phyloP scores from a whole-genome alignment of 2,329 filamentous ascomycete species.

The Shiraia sp. region DNA sequence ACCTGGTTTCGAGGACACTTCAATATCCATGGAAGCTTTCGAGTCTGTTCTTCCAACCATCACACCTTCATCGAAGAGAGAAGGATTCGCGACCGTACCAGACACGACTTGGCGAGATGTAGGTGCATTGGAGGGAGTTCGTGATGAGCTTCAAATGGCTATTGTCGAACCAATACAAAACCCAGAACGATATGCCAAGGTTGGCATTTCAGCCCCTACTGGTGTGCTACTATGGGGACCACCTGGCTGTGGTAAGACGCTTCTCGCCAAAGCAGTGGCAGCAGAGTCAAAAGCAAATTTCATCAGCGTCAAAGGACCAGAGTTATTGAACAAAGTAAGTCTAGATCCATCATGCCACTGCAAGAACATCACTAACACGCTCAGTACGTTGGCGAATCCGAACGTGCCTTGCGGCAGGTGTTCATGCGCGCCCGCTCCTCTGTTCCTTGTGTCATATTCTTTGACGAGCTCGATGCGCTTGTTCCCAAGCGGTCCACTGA shows the following conservation, averaged over 20 bases:
- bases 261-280: conserved; percentile 93
- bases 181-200: conserved; percentile 73
- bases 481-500: conserved; percentile 79
- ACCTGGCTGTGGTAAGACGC: conserved; percentile 93
- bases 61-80: conserved; percentile 80
- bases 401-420: conserved; percentile 88
- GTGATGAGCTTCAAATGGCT: conserved; percentile 78
- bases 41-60: conserved; percentile 73
- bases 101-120: conserved; percentile 93
- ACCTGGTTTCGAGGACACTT: conserved; percentile 57
- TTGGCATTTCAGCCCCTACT: conserved; percentile 79
- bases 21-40: conserved; percentile 71
- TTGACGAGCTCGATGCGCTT: conserved; percentile 94
- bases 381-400: conserved; percentile 87
- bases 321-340: conserved; percentile 81
- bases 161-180: conserved; percentile 89
- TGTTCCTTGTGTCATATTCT: conserved; percentile 93
- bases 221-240: conserved; percentile 96
- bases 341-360: neutral
- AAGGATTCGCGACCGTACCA: conserved; percentile 93
- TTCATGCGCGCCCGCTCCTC: conserved; percentile 86
- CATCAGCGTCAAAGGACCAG: conserved; percentile 95
- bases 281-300: conserved; percentile 97
- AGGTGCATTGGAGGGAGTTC: conserved; percentile 78
- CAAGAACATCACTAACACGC: neutral